Evolutionary conservation across 495 filamentous ascomycete genomes (phyloP), one percentile per base, ranked within the genome.

Genomic region (Darksidea phi): DNA sequence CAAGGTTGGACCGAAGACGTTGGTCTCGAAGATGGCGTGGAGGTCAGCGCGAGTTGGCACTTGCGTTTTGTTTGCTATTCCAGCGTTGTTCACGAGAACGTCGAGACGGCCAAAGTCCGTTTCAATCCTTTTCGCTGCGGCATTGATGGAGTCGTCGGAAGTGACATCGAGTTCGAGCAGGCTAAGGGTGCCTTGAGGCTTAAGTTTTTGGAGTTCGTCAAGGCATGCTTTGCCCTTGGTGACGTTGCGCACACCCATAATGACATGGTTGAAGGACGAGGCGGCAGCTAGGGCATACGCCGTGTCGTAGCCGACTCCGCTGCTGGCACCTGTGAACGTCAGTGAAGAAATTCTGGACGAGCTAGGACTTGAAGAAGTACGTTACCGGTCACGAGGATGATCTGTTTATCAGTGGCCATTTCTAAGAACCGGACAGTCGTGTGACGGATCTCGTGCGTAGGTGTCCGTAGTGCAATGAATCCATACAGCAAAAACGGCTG

Each of bases 281-380:
- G 70, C 60, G 18, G 47, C 20, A 34, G 67, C 57, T 2, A 76
- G 49, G 23, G 65, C 67, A 48, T 67, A 64, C 2, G 71, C 48
- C 0, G 71, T 61, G 12, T 71, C 76, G 28, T 60, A 73, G 52
- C 76, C 76, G 13, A 77, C 61, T 18, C 74, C 75, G 32, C 63
- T 66, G 56, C 72, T 77, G 28, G 72, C 74, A 24, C 73, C 74
- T 72, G 43, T 1, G 24, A 18, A 1, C 6, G 4, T 43, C 15
- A 43, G 26, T 7, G 34, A 42, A 45, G 48, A 15, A 18, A 6
- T 46, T 2, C 7, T 34, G 24, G 25, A 2, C 13, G 10, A 13
- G 17, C 21, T 25, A 13, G 18, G 13, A n/a, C 1, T 6, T 25
- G 34, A 47, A 8, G 17, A 34, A 18, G n/a, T 18, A 50, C 6